Percentiles rank a stretch among this genome's conserved stretches.
Evolutionary conservation across 2,329 filamentous ascomycete genomes (phyloP).

Genomic region (Alternaria consortialis): DNA sequence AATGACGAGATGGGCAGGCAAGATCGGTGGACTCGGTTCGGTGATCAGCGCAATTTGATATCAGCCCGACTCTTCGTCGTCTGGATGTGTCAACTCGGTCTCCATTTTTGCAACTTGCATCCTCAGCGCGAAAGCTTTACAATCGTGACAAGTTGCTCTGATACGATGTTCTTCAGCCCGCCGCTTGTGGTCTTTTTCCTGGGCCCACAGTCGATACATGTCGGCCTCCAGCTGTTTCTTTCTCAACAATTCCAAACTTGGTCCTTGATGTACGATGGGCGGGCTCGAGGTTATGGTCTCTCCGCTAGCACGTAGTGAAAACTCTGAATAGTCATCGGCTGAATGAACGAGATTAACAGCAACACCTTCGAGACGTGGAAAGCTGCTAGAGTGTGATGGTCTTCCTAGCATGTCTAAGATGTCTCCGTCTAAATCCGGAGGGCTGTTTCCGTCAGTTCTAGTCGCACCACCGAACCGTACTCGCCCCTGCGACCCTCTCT

Average conservation of each 20-base stretch:
- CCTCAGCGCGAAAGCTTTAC: background rate
- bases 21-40: conserved; percentile 14
- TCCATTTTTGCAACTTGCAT: too few species aligned
- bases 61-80: background rate
- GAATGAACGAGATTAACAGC: background rate
- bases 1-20: conserved; percentile 37
- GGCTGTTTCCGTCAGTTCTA: background rate
- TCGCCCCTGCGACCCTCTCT: background rate
- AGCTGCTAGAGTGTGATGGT: background rate
- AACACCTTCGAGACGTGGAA: background rate
- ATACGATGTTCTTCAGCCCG: background rate
- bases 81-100: background rate
- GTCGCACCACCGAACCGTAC: background rate
- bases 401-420: too few species aligned
- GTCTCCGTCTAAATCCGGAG: too few species aligned
- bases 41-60: background rate
- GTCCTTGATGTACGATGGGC: background rate
- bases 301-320: background rate
- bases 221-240: background rate
- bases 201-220: background rate
- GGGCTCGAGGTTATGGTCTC: background rate
- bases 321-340: background rate
- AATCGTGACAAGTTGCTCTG: background rate
- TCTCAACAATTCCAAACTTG: background rate
- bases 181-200: background rate